phyloP scores from a whole-genome alignment of 306 rosid genomes.

The Pterocarpus macrocarpus region DNA sequence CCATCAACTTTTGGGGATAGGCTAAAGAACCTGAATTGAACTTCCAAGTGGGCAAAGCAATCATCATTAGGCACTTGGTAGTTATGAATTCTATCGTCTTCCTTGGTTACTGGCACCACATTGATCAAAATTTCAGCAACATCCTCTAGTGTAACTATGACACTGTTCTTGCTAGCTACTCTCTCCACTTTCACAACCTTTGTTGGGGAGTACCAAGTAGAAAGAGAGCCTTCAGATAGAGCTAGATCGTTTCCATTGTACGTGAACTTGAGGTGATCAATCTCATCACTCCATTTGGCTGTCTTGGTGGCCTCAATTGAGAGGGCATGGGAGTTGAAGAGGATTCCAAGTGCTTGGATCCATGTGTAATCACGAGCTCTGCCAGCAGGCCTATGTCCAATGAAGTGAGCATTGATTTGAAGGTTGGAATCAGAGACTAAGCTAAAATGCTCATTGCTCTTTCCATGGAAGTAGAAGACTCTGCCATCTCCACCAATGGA shows the following conservation, averaged over 20 bases:
- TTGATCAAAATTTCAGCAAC: slow-evolving; percentile 58
- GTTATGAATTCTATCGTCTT: slow-evolving; percentile 61
- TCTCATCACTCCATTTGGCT: slow-evolving; percentile 41
- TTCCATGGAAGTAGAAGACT: slow-evolving; percentile 64
- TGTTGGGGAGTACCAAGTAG: slow-evolving; percentile 45
- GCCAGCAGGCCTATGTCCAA: slow-evolving; percentile 51
- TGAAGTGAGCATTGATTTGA: slow-evolving; percentile 63
- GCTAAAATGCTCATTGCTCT: slow-evolving; percentile 53
- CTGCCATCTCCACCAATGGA: slow-evolving; percentile 65
- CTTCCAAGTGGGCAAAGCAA: slow-evolving; percentile 62
- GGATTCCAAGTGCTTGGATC: slow-evolving; percentile 58
- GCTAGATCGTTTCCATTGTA: slow-evolving; percentile 39
- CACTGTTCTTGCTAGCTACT: slow-evolving; percentile 51
- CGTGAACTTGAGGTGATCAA: slow-evolving; percentile 51
- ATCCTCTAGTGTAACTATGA: slow-evolving; percentile 40
- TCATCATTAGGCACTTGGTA: slow-evolving; percentile 53
- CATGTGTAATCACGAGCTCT: slow-evolving; percentile 53
- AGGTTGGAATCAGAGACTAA: slow-evolving; percentile 52
- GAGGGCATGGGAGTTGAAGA: slow-evolving; percentile 48
- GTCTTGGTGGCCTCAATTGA: slow-evolving; percentile 51
- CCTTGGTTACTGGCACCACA: slow-evolving; percentile 58
- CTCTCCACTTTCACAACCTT: slow-evolving; percentile 50
- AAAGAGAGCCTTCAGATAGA: slow-evolving; percentile 45
- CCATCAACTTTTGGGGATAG: slow-evolving; percentile 58
- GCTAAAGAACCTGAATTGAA: slow-evolving; percentile 54